A percentile compares a stretch with the other conserved stretches of the same genome.
phyloP scores from a whole-genome alignment of 176 grass and related monocot species.

The Bonia amplexicaulis region DNA sequence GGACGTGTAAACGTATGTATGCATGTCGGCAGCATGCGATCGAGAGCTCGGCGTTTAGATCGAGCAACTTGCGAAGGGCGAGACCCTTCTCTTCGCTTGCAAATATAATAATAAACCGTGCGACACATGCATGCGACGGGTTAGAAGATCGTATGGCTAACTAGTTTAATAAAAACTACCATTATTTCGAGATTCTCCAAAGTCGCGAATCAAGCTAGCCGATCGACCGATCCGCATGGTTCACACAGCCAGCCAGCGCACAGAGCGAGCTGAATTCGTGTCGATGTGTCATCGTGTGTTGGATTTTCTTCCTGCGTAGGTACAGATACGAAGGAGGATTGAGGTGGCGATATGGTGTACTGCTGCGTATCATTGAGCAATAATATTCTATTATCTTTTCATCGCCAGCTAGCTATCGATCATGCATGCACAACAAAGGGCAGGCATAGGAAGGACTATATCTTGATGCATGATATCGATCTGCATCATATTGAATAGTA shows the following conservation, averaged over 20 bases:
- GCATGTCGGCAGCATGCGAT: neutral
- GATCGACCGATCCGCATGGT: neutral
- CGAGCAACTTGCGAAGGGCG: neutral
- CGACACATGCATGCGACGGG: neutral
- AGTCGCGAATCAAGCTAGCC: neutral
- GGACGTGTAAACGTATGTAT: too few relatives aligned
- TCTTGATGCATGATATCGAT: neutral
- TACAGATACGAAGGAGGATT: neutral
- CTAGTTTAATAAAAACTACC: neutral
- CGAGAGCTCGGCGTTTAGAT: neutral
- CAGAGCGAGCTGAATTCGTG: neutral
- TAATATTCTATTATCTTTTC: neutral
- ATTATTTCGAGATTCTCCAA: neutral
- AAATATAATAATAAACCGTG: neutral
- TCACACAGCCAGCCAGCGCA: neutral
- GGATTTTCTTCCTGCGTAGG: neutral
- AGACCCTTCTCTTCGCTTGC: neutral
- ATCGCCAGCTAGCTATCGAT: neutral
- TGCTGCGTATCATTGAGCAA: neutral
- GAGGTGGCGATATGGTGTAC: neutral
- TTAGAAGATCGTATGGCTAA: neutral
- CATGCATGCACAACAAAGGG: conserved; percentile 7
- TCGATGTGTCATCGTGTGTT: neutral
- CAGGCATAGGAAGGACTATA: neutral
- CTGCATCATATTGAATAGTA: neutral